Evolutionary conservation across 108 stramenopile species (phyloP).

Genomic region (Seminavis robusta): DNA sequence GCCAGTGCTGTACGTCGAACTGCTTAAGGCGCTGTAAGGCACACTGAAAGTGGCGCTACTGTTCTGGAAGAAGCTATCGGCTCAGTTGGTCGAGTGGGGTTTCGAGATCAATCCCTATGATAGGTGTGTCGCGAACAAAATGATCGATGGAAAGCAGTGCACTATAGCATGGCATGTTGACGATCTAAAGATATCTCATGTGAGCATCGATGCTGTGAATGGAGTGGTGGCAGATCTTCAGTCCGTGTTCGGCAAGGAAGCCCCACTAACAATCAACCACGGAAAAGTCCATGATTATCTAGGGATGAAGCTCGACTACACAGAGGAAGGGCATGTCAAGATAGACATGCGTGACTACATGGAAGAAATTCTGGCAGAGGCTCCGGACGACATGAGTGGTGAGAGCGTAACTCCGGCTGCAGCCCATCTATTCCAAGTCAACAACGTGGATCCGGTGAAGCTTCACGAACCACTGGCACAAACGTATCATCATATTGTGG

Average conservation of each 20-base stretch:
- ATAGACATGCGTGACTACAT: constrained; percentile 34
- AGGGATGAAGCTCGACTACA: constrained; percentile 43
- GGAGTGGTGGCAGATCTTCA: constrained; percentile 4
- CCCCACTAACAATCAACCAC: constrained; percentile 11
- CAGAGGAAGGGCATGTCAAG: constrained; percentile 4
- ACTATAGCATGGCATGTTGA: constrained; percentile 38
- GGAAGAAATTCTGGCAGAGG: constrained; percentile 14
- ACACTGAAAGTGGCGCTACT: constrained; percentile 15
- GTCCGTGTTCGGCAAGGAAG: constrained; percentile 7
- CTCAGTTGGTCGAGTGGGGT: constrained; percentile 5
- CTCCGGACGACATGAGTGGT: neutral
- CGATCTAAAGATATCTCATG: constrained; percentile 20
- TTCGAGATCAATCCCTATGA: constrained; percentile 42
- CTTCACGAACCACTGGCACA: constrained; percentile 11
- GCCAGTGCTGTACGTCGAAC: constrained; percentile 16
- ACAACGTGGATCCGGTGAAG: constrained; percentile 4
- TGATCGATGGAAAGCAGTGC: constrained; percentile 31
- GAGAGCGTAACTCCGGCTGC: constrained; percentile 19
- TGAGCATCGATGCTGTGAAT: constrained; percentile 4
- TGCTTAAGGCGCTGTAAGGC: constrained; percentile 33
- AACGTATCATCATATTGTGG: constrained; percentile 24
- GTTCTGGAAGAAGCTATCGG: no score
- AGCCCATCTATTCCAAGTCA: constrained; percentile 21
- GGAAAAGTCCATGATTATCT: constrained; percentile 42
- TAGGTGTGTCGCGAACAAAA: constrained; percentile 35